Evolutionary conservation across 305 asterid species (phyloP).

Genomic region (Withania somnifera): DNA sequence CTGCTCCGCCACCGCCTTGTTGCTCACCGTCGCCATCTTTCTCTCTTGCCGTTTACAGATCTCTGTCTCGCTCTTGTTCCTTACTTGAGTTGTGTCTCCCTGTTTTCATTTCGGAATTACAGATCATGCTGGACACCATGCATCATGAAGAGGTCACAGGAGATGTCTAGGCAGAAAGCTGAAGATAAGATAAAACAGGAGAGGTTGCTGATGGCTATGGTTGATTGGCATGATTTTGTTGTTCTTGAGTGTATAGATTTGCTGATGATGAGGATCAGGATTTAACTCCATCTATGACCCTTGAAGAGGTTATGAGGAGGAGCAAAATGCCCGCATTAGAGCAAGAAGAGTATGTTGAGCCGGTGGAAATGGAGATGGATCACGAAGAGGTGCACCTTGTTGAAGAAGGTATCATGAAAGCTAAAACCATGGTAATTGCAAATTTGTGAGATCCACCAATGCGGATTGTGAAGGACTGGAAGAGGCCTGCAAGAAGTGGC

Average conservation of each 20-base stretch:
- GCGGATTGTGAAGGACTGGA: conserved; percentile 92
- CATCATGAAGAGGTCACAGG: conserved; percentile 75
- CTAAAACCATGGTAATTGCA: conserved; percentile 27
- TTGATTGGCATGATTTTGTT: conserved; percentile 75
- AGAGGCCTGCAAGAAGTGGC: conserved; percentile 85
- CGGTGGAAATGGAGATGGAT: conserved; percentile 93
- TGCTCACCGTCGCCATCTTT: no score
- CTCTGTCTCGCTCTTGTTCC: no score
- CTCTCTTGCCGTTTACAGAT: no score
- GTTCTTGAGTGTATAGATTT: conserved; percentile 62
- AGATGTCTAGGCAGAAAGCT: conserved; percentile 64
- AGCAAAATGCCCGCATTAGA: conserved; percentile 64
- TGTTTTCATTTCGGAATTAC: no score
- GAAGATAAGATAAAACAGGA: conserved; percentile 66
- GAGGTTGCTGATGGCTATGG: conserved; percentile 63
- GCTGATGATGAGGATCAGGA: conserved; percentile 78
- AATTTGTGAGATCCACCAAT: conserved; percentile 78
- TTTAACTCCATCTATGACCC: conserved; percentile 79
- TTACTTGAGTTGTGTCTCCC: no score
- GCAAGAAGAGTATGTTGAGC: conserved; percentile 60
- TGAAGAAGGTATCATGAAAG: conserved; percentile 62
- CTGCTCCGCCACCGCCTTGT: no score
- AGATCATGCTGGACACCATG: no score
- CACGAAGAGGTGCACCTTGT: conserved; percentile 88
- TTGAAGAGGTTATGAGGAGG: conserved; percentile 81